phyloP scores from a whole-genome alignment of 2,329 filamentous ascomycete genomes.

The Emmonsiellopsis sp. region DNA sequence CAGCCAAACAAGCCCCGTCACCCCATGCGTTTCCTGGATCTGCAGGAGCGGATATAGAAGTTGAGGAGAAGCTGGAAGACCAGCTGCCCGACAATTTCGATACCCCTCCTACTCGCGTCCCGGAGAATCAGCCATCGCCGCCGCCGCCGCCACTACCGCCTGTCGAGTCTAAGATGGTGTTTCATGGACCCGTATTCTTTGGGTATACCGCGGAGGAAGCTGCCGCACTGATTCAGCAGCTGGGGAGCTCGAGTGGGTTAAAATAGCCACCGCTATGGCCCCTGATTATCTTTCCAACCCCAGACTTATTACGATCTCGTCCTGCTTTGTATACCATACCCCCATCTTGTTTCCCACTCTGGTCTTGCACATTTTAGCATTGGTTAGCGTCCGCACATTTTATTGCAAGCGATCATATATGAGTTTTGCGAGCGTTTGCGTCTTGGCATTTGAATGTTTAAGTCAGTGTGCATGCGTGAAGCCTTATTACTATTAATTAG shows the following conservation, averaged over 20 bases:
- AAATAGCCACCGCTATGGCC: neutral
- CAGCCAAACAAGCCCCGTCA: constrained; percentile 8
- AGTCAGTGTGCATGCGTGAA: too few species aligned
- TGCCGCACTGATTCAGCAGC: constrained; percentile 62
- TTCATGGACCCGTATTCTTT: constrained; percentile 89
- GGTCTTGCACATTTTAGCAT: too few species aligned
- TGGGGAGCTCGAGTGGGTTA: constrained; percentile 10
- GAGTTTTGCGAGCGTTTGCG: too few species aligned
- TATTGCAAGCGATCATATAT: too few species aligned
- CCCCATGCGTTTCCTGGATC: neutral
- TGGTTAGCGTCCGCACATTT: too few species aligned
- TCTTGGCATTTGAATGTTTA: too few species aligned
- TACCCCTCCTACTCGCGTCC: neutral
- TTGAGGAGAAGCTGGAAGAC: neutral
- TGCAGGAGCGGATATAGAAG: neutral
- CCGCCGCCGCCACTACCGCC: neutral
- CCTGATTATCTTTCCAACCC: too few species aligned
- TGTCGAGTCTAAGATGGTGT: constrained; percentile 51
- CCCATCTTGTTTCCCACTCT: too few species aligned
- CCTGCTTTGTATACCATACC: too few species aligned
- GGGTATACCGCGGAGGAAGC: constrained; percentile 81
- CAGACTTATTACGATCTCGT: too few species aligned
- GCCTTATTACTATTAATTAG: too few species aligned
- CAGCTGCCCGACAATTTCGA: neutral
- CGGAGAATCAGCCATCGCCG: neutral